phyloP scores from a whole-genome alignment of 1,284 basidiomycete genomes.

The Heterobasidion irregulare region DNA sequence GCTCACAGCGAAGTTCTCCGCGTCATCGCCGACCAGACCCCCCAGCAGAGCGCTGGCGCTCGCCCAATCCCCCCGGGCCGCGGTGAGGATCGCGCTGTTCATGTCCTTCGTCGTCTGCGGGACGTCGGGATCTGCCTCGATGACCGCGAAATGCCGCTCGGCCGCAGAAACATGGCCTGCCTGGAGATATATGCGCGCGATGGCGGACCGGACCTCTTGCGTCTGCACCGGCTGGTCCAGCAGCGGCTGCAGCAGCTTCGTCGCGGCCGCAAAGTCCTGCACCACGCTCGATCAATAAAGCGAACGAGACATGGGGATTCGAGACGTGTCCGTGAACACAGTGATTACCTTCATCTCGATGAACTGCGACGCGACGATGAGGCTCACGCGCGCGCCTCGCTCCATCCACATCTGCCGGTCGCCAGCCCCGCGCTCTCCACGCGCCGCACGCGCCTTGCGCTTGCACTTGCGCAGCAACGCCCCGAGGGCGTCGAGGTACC shows the following conservation, averaged over 20 bases:
- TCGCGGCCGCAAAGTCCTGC: constrained; percentile 64
- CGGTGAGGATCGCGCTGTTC: constrained; percentile 55
- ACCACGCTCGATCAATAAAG: background rate
- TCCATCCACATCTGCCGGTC: constrained; percentile 72
- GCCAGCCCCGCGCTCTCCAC: constrained; percentile 3
- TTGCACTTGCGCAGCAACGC: constrained; percentile 74
- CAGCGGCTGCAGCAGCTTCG: constrained; percentile 54
- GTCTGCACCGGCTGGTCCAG: constrained; percentile 36
- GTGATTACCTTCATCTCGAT: constrained; percentile 36
- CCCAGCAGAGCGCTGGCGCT: constrained; percentile 37
- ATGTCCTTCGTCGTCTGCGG: constrained; percentile 38
- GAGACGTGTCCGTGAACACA: constrained; percentile 11
- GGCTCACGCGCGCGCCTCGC: constrained; percentile 54
- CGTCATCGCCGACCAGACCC: constrained; percentile 36
- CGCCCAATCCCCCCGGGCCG: constrained; percentile 63
- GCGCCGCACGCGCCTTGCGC: constrained; percentile 6
- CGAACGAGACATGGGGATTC: background rate
- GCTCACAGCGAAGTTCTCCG: constrained; percentile 53
- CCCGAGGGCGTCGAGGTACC: constrained; percentile 70
- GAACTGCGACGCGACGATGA: constrained; percentile 69
- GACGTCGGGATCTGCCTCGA: constrained; percentile 35
- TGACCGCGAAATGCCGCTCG: constrained; percentile 39
- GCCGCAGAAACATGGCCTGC: constrained; percentile 55
- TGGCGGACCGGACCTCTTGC: constrained; percentile 51
- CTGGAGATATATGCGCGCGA: constrained; percentile 70